phyloP scores from a whole-genome alignment of 2,329 filamentous ascomycete genomes.

The Phialemonium atrogriseum region DNA sequence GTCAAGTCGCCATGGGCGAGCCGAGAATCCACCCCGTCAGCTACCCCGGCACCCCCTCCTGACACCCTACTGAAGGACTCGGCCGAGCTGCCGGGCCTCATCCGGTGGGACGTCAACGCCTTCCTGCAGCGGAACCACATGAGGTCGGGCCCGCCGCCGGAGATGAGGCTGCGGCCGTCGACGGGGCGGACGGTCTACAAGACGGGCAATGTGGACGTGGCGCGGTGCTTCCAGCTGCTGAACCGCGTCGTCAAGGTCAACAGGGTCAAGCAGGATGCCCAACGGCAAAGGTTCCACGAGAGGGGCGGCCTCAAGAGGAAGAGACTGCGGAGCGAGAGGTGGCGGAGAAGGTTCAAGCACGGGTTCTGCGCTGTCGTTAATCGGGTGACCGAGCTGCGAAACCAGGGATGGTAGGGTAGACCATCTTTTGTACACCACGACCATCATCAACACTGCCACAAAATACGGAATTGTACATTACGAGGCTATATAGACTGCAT shows the following conservation, averaged over 20 bases:
- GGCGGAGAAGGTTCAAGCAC: conserved; percentile 58
- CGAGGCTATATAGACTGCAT: no score
- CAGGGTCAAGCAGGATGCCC: conserved; percentile 45
- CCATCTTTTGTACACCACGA: no score
- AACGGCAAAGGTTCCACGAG: conserved; percentile 63
- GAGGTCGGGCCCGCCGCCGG: conserved; percentile 10
- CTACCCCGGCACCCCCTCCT: background rate
- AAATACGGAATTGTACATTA: no score
- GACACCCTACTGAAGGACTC: conserved; percentile 3
- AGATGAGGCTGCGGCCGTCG: conserved; percentile 30
- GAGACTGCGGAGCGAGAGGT: conserved; percentile 60
- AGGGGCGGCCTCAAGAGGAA: conserved; percentile 69
- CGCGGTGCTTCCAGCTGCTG: conserved; percentile 35
- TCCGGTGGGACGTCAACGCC: conserved; percentile 16
- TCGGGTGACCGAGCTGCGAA: conserved; percentile 61
- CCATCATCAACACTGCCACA: no score
- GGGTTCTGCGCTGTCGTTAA: conserved; percentile 58
- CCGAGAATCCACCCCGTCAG: no score
- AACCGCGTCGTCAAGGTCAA: conserved; percentile 39
- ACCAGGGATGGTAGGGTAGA: conserved; percentile 80
- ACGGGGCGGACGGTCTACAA: conserved; percentile 37
- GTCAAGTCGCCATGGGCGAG: no score
- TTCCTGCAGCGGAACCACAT: conserved; percentile 10
- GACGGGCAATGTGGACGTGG: conserved; percentile 32
- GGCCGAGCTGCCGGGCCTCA: conserved; percentile 9